Evolutionary conservation across 169 alveolate species (phyloP).

Genomic region (Toxoplasma gondii): DNA sequence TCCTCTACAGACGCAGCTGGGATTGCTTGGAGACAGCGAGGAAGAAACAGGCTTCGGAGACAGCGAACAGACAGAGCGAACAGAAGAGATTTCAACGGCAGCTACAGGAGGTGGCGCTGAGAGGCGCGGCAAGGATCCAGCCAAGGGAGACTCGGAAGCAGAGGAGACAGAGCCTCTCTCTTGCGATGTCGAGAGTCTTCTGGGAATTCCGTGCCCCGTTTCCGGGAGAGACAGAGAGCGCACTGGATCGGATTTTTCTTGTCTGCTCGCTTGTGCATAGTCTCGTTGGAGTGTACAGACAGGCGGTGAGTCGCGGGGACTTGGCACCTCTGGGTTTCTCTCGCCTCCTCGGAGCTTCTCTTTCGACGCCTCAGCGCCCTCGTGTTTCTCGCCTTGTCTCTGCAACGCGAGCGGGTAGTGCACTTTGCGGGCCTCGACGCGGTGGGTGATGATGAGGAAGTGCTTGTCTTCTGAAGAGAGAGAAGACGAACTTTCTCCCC

Average conservation of each 20-base stretch:
- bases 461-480: not conserved
- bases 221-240: not conserved
- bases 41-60: not conserved
- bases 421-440: not conserved
- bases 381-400: not conserved
- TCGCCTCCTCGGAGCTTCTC: not conserved
- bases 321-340: not conserved
- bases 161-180: not conserved
- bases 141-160: not conserved
- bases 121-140: not conserved
- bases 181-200: not conserved
- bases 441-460: not conserved
- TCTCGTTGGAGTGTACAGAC: too few species aligned
- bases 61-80: not conserved
- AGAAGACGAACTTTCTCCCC: not conserved
- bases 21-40: not conserved
- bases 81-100: slow-evolving; percentile 22
- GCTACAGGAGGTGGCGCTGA: not conserved
- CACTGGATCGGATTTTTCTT: too few species aligned
- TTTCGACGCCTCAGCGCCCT: not conserved
- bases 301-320: not conserved
- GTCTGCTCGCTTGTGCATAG: too few species aligned
- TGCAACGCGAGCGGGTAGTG: slow-evolving; percentile 41
- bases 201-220: not conserved
- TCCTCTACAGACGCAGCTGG: not conserved